Percentiles rank a stretch among this genome's conserved stretches.
These are phyloP conservation scores for Diaporthe velutina DNA, from an alignment of 2,329 filamentous ascomycete species.

Conservation along the genomic window DNA sequence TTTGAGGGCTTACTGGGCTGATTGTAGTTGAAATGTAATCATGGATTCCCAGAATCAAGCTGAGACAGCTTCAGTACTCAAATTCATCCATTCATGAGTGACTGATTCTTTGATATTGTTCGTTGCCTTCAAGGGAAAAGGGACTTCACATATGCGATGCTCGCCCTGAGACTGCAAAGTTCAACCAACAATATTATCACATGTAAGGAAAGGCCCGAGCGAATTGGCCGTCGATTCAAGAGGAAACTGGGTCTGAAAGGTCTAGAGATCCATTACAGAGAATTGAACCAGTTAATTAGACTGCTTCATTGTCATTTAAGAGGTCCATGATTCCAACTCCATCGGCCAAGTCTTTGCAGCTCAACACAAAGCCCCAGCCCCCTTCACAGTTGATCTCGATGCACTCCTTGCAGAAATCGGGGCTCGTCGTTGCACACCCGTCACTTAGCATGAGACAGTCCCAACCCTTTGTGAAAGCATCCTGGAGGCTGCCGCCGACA, in stretches of 20 bases:
- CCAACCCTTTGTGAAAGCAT: conserved; percentile 20
- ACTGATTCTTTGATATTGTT: too few species aligned
- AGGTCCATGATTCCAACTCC: neutral
- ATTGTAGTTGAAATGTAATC: too few species aligned
- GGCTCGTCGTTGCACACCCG: conserved; percentile 16
- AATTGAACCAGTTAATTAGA: neutral
- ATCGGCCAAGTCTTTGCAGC: neutral
- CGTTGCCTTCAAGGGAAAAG: too few species aligned
- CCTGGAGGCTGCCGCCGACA: conserved; percentile 24
- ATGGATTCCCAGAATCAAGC: too few species aligned
- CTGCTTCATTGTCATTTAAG: neutral
- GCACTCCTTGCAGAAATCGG: neutral
- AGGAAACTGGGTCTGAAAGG: neutral
- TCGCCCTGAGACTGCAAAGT: neutral
- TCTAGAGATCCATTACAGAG: neutral
- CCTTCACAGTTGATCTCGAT: conserved; percentile 15
- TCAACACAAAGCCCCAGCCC: conserved; percentile 13
- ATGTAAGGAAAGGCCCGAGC: neutral
- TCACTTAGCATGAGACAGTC: conserved; percentile 31
- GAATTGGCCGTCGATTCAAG: neutral
- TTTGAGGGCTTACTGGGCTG: too few species aligned
- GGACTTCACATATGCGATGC: too few species aligned
- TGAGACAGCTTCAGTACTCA: too few species aligned
- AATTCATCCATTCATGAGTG: too few species aligned
- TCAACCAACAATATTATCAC: neutral